phyloP scores from a whole-genome alignment of 1,284 basidiomycete species.

The Irpex lacteus region DNA sequence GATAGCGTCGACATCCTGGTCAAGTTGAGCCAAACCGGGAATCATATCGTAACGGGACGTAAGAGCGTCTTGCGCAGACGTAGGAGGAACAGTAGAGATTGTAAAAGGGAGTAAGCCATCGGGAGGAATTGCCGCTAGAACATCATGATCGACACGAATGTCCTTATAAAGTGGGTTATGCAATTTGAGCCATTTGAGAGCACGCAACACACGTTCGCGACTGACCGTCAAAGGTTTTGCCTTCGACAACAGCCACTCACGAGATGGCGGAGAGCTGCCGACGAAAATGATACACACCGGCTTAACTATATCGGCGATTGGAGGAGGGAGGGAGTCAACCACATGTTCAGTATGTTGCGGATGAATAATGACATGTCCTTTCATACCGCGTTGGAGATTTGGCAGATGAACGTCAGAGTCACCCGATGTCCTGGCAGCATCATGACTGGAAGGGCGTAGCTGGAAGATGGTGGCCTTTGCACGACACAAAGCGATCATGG shows the following conservation, averaged over 20 bases:
- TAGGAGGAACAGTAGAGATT: slow-evolving; percentile 32
- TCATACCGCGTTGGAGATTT: slow-evolving; percentile 26
- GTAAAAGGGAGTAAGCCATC: background rate
- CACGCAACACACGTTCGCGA: background rate
- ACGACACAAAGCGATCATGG: slow-evolving; percentile 28
- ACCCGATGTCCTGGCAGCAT: no score
- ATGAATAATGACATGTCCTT: slow-evolving; percentile 35
- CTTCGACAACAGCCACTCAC: slow-evolving; percentile 31
- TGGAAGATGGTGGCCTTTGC: slow-evolving; percentile 23
- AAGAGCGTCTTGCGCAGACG: slow-evolving; percentile 28
- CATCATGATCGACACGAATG: background rate
- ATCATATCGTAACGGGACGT: slow-evolving; percentile 27
- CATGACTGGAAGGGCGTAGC: no score
- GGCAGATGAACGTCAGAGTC: slow-evolving; percentile 2
- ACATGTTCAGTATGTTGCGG: slow-evolving; percentile 30
- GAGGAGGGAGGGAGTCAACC: slow-evolving; percentile 18
- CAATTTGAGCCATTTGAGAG: background rate
- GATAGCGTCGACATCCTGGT: no score
- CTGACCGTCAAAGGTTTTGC: background rate
- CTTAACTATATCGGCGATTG: background rate
- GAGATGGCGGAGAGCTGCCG: slow-evolving; percentile 25
- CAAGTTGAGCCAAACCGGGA: background rate
- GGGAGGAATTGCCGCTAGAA: background rate
- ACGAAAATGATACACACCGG: slow-evolving; percentile 34
- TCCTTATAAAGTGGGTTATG: background rate